phyloP scores from a whole-genome alignment of 1,284 basidiomycete genomes.

The Trichosporon asahii region DNA sequence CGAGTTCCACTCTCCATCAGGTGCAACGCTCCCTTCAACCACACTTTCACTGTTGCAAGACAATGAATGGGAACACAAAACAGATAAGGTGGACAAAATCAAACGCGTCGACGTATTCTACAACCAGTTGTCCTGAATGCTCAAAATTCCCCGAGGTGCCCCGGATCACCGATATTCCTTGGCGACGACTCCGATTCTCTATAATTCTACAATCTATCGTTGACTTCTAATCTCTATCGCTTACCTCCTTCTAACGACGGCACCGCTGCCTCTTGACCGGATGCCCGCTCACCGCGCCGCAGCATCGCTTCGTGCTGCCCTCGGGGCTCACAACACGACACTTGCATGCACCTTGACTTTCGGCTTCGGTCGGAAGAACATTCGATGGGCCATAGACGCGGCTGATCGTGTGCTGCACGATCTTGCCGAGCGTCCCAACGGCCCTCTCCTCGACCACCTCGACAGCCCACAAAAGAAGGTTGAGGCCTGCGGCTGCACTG shows the following conservation, averaged over 20 bases:
- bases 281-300: no score
- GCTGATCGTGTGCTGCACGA: no score
- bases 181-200: neutral
- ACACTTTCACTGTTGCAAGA: neutral
- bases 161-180: neutral
- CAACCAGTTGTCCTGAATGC: neutral
- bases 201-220: neutral
- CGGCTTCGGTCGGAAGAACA: no score
- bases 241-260: neutral
- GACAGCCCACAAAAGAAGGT: no score
- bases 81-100: neutral
- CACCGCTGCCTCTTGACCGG: neutral
- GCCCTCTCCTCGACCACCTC: no score
- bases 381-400: no score
- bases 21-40: neutral
- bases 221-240: neutral
- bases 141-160: neutral
- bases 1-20: neutral
- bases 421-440: no score
- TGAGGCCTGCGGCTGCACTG: no score
- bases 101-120: neutral
- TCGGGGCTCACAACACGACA: no score
- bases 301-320: neutral
- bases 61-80: neutral
- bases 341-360: no score